These are phyloP conservation scores for Oldenlandia corymbosa DNA, from an alignment of 257 asterid species.

Conservation along the genomic window DNA sequence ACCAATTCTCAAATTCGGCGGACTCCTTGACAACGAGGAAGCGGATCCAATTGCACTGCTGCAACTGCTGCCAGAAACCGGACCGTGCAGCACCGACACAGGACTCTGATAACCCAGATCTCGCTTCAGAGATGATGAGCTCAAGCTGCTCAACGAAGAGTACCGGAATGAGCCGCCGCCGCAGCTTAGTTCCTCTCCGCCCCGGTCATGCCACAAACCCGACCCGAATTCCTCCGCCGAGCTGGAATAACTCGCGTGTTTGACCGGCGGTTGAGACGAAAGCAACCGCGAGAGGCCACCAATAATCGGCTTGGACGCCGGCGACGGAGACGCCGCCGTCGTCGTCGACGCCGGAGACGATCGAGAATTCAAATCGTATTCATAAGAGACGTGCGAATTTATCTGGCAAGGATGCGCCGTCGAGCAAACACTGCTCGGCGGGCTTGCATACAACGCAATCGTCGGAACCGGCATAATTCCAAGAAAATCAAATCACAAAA, in stretches of 20 bases:
- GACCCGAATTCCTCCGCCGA: slow-evolving; percentile 66
- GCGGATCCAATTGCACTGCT: slow-evolving; percentile 42
- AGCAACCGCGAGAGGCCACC: slow-evolving; percentile 69
- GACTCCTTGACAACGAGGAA: slow-evolving; percentile 43
- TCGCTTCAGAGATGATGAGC: slow-evolving; percentile 66
- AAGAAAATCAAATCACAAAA: neutral
- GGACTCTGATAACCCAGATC: slow-evolving; percentile 86
- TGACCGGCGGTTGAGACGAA: slow-evolving; percentile 45
- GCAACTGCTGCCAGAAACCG: slow-evolving; percentile 27
- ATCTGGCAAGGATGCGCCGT: slow-evolving; percentile 63
- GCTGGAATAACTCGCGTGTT: slow-evolving; percentile 48
- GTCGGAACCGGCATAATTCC: slow-evolving; percentile 69
- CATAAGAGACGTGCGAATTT: slow-evolving; percentile 61
- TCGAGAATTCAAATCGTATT: slow-evolving; percentile 59
- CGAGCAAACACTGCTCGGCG: slow-evolving; percentile 73
- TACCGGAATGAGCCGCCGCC: slow-evolving; percentile 61
- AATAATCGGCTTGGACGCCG: slow-evolving; percentile 47
- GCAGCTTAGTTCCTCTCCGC: slow-evolving; percentile 71
- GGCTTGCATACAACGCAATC: slow-evolving; percentile 76
- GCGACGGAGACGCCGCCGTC: slow-evolving; percentile 34
- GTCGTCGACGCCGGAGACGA: slow-evolving; percentile 57
- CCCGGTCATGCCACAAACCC: slow-evolving; percentile 68
- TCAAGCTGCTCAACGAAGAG: slow-evolving; percentile 54
- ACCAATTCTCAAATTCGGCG: slow-evolving; percentile 37
- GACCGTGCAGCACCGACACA: slow-evolving; percentile 84